Conservation (phyloP, 2,329 filamentous ascomycete genomes). For the Cephalotrichum gorgonifer region DNA sequence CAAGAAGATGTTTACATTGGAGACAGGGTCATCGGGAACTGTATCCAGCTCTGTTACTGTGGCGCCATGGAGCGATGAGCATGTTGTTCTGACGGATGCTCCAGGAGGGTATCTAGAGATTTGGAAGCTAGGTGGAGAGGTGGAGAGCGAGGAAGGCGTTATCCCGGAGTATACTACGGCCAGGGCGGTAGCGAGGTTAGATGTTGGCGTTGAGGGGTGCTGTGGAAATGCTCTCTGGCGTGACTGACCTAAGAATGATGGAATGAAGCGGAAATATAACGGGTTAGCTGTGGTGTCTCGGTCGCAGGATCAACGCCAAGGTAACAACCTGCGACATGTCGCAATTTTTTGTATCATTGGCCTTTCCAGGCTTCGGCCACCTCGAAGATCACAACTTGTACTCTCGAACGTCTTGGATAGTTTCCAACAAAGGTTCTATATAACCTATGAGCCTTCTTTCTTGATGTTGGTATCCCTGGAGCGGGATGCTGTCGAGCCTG, state of each 20-base stretch:
- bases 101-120: not conserved
- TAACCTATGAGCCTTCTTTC: no score
- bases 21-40: not conserved
- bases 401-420: no score
- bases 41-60: not conserved
- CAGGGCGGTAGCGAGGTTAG: not conserved
- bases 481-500: no score
- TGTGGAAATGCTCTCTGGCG: conserved; percentile 1
- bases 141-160: not conserved
- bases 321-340: no score
- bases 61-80: conserved; percentile 1
- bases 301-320: no score
- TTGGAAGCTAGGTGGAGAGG: not conserved
- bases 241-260: not conserved
- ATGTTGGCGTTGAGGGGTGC: not conserved
- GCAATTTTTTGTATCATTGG: no score
- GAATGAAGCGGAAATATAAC: no score
- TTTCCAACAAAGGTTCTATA: no score
- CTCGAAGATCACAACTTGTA: no score
- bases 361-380: no score
- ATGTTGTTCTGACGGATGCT: not conserved
- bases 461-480: no score
- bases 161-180: not conserved
- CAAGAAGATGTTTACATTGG: conserved; percentile 1
- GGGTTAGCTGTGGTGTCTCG: no score